Conservation (phyloP, 2,329 filamentous ascomycete species). For the Fusarium guadeloupense region DNA sequence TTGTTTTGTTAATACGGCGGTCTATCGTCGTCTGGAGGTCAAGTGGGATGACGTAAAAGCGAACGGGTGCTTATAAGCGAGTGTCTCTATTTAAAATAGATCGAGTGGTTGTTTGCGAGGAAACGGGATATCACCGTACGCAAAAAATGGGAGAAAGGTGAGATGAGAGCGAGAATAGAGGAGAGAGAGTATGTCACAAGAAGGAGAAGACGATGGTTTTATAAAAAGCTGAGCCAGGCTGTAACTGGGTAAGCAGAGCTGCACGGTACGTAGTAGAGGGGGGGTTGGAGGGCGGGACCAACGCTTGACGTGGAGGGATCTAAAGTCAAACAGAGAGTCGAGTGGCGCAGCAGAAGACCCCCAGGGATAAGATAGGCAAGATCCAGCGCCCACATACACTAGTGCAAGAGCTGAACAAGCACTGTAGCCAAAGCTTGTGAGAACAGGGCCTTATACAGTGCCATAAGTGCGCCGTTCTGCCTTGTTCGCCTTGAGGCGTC, state of each 20-base stretch:
- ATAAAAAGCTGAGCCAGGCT: slow-evolving; percentile 34
- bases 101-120: too few species aligned
- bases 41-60: slow-evolving; percentile 39
- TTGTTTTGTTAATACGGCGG: slow-evolving; percentile 9
- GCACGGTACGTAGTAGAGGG: slow-evolving; percentile 7
- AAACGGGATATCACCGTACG: slow-evolving; percentile 10
- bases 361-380: slow-evolving; percentile 15
- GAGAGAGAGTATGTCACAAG: slow-evolving; percentile 4
- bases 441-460: slow-evolving; percentile 2
- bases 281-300: slow-evolving; percentile 22
- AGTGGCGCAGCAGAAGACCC: slow-evolving; percentile 28
- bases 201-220: slow-evolving; percentile 32
- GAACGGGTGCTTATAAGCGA: slow-evolving; percentile 31
- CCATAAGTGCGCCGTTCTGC: slow-evolving; percentile 1
- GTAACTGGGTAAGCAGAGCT: slow-evolving; percentile 19
- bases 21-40: slow-evolving; percentile 22
- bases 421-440: background rate
- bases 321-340: slow-evolving; percentile 1
- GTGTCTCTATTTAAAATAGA: slow-evolving; percentile 16
- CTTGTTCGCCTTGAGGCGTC: slow-evolving; percentile 31
- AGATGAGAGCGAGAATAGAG: slow-evolving; percentile 12
- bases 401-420: background rate
- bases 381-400: slow-evolving; percentile 6
- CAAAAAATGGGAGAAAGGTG: slow-evolving; percentile 12
- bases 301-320: slow-evolving; percentile 28